Evolutionary conservation across 106 monocot species (phyloP), one percentile per base, ranked within the genome.

Genomic region (Dendrobium catenatum): DNA sequence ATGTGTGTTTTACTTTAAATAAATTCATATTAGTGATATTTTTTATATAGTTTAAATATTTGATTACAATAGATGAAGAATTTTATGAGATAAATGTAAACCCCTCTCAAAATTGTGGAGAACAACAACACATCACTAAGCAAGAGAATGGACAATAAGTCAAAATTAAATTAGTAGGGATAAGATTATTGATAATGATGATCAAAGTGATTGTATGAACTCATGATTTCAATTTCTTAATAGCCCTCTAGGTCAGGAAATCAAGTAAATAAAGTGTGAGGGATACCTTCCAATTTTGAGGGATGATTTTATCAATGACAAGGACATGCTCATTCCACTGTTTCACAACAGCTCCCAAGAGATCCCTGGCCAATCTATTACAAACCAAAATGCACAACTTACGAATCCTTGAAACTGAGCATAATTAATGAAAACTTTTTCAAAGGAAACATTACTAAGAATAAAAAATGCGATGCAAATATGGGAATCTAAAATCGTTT

Each of bases 221-320:
- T 46, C 9, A 46, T 46, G 1, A 46, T 46, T 46, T 46, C 46
- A 7, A 42, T 29, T 31, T 31, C 68, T 27, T 68, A 18, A 68
- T 4, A 31, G 4, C 13, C 13, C 9, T 40, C 17, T 72, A 40
- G 5, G 74, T 19, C 20, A 42, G 74, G n/a, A 74, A 70, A 44
- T 19, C 29, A 18, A 74, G 43, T 6, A 19, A 42, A 24, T 44
- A 6, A 74, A 74, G 9, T 74, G 43, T 2, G 40, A 0, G 19
- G 74, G 17, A 70, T 47, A 97, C 96, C 94, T 94, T 97, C 96
- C 96, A 97, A 80, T 82, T 88, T 37, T 86, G 87, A 56, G 97
- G 97, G 42, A 87, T 98, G 37, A 98, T 85, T 91, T 87, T 94
- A 77, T 92, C 84, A 55, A 98, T 98, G 18, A 92, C 27, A 76